These are phyloP conservation scores for Entophlyctis luteolus DNA, from an alignment of 192 early-diverging fungal species.

Conservation along the genomic window DNA sequence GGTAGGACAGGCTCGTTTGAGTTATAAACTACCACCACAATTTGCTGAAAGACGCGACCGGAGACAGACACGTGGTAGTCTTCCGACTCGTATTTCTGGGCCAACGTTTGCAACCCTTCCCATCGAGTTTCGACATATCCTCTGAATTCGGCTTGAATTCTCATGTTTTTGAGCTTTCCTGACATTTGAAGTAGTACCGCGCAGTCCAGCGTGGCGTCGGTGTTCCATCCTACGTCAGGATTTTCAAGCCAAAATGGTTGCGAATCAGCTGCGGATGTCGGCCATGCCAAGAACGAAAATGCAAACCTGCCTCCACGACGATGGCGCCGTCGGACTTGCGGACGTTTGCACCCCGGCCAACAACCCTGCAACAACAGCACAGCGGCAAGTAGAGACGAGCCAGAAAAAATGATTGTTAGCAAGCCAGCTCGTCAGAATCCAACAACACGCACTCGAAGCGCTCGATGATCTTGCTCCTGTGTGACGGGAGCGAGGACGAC, in stretches of 20 bases:
- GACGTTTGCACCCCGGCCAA: neutral
- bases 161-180: conserved; percentile 5
- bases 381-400: too few species aligned
- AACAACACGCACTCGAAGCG: too few species aligned
- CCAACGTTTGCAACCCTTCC: conserved; percentile 1
- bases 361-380: too few species aligned
- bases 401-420: too few species aligned
- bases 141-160: conserved; percentile 13
- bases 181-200: neutral
- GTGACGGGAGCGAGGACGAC: too few species aligned
- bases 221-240: conserved; percentile 20
- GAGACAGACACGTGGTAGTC: neutral
- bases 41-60: conserved; percentile 19
- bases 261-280: too few species aligned
- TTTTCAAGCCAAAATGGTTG: too few species aligned
- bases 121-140: conserved; percentile 24
- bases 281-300: too few species aligned
- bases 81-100: neutral
- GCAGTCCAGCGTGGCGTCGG: neutral
- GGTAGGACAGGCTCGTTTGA: neutral
- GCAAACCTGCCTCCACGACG: neutral
- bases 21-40: conserved; percentile 6
- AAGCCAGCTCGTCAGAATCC: too few species aligned
- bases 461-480: too few species aligned
- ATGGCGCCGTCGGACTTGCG: neutral